Evolutionary conservation across 2,329 filamentous ascomycete species (phyloP).

Genomic region (Fusarium sp.): DNA sequence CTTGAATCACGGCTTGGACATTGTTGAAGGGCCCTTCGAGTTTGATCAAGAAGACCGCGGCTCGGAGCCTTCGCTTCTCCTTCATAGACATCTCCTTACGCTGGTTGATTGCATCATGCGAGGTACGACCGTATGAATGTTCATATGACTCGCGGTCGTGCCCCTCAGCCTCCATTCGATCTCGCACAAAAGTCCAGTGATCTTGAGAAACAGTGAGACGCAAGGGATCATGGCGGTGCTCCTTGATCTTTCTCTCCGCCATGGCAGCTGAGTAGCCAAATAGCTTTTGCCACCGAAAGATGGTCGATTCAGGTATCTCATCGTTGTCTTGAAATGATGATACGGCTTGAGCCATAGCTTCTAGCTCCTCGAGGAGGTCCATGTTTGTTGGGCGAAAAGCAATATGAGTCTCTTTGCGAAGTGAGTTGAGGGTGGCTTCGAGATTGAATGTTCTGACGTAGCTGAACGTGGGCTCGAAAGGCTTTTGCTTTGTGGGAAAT

Average conservation of each 20-base stretch:
- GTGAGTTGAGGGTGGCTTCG: no score
- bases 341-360: not conserved
- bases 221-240: not conserved
- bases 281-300: not conserved
- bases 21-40: not conserved
- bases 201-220: not conserved
- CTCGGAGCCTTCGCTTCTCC: not conserved
- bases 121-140: not conserved
- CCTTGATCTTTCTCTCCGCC: not conserved
- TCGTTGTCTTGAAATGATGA: accelerated
- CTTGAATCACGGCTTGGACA: not conserved
- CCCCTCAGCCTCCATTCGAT: not conserved
- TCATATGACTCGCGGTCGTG: constrained; percentile 9
- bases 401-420: no score
- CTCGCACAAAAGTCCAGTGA: not conserved
- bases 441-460: no score
- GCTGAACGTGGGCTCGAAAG: no score
- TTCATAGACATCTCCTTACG: not conserved
- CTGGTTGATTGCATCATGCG: not conserved
- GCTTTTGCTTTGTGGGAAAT: no score
- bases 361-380: not conserved
- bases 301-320: not conserved
- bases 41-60: not conserved
- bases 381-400: not conserved
- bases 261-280: not conserved